Evolutionary conservation across 345 rosid genomes (phyloP).

Genomic region (Cochlearia excelsa): DNA sequence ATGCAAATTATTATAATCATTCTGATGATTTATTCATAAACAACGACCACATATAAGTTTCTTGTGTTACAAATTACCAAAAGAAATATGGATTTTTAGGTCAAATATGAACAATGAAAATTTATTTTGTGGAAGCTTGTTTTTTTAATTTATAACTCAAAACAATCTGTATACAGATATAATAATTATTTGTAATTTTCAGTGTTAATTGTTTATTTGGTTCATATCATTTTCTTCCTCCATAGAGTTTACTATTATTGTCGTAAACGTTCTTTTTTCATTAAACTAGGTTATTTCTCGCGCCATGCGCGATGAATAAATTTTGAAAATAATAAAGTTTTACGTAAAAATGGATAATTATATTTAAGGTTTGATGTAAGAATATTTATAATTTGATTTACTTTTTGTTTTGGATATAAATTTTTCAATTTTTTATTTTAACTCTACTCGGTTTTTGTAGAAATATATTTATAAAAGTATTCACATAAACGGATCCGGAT

Average conservation of each 20-base stretch:
- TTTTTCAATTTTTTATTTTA: too few relatives aligned
- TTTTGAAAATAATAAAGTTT: too few relatives aligned
- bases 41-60: conserved; percentile 24
- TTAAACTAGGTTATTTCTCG: too few relatives aligned
- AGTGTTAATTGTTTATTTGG: conserved; percentile 16
- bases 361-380: too few relatives aligned
- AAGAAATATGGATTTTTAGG: neutral
- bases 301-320: too few relatives aligned
- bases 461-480: too few relatives aligned
- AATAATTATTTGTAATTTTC: conserved; percentile 13
- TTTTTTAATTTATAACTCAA: neutral
- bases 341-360: too few relatives aligned
- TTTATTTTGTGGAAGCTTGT: conserved; percentile 2
- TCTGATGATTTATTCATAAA: conserved; percentile 41
- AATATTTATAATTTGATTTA: too few relatives aligned
- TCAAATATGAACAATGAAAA: conserved; percentile 16
- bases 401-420: too few relatives aligned
- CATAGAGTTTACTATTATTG: conserved; percentile 26
- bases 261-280: conserved; percentile 16
- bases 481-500: too few relatives aligned
- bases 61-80: neutral
- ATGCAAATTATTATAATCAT: conserved; percentile 41
- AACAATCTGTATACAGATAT: conserved; percentile 26
- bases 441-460: too few relatives aligned
- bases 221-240: conserved; percentile 15